phyloP scores from a whole-genome alignment of 2,329 filamentous ascomycete species.

The Nigrospora sphaerica region DNA sequence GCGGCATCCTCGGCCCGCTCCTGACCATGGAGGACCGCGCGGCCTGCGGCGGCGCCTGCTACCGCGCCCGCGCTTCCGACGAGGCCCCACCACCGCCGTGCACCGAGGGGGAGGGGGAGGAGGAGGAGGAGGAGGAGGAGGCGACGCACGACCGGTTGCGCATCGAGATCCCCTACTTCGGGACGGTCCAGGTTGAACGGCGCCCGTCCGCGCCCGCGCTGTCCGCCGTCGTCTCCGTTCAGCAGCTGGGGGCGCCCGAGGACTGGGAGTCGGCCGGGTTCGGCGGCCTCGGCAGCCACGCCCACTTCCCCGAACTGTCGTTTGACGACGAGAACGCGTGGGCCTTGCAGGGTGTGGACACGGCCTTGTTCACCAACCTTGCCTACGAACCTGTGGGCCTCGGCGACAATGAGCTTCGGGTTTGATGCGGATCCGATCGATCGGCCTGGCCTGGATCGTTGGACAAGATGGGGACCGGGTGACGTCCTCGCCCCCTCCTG shows the following conservation, averaged over 20 bases:
- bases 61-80: slow-evolving; percentile 1
- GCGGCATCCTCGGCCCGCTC: slow-evolving; percentile 19
- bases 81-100: neutral
- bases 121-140: neutral
- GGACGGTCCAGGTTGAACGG: slow-evolving; percentile 20
- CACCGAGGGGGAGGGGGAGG: slow-evolving; percentile 2
- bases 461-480: too few relatives aligned
- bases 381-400: too few relatives aligned
- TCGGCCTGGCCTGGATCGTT: too few relatives aligned
- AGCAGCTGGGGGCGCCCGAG: neutral
- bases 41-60: slow-evolving; percentile 18
- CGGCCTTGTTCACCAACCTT: slow-evolving; percentile 19
- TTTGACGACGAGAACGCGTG: slow-evolving; percentile 12
- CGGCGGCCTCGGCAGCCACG: neutral
- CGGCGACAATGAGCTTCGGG: too few relatives aligned
- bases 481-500: too few relatives aligned
- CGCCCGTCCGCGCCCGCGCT: neutral
- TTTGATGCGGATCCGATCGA: too few relatives aligned
- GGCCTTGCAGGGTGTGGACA: slow-evolving; percentile 20
- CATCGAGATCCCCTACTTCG: slow-evolving; percentile 35
- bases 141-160: slow-evolving; percentile 14
- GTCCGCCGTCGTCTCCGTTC: neutral
- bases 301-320: slow-evolving; percentile 5
- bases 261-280: neutral
- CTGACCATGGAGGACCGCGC: slow-evolving; percentile 21